A percentile compares a stretch with the other conserved stretches of the same genome.
These are phyloP conservation scores for Biscogniauxia sp. DNA, from an alignment of 2,329 filamentous ascomycete species.

Conservation along the genomic window DNA sequence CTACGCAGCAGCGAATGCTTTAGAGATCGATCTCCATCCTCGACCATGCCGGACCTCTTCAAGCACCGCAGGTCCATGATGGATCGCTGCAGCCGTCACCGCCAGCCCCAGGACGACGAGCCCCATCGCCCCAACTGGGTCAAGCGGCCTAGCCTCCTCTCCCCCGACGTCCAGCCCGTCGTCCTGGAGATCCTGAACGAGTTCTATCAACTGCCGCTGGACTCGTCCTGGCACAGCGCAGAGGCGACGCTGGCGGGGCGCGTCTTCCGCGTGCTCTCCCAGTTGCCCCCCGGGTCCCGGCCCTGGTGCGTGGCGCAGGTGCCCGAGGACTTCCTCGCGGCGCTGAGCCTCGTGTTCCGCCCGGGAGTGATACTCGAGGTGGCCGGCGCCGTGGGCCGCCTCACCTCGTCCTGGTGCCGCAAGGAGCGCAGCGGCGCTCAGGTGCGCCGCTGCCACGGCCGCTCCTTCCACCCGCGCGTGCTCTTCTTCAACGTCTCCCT, in stretches of 20 bases:
- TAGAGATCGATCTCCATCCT: no score
- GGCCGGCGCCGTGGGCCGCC: neutral
- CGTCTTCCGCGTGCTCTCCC: neutral
- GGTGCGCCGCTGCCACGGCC: neutral
- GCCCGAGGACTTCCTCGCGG: neutral
- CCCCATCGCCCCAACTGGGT: neutral
- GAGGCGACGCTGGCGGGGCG: neutral
- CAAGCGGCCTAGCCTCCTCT: neutral
- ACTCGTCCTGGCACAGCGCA: neutral
- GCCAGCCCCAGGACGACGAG: neutral
- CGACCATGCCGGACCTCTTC: no score
- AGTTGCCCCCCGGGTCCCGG: neutral
- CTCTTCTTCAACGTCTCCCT: neutral
- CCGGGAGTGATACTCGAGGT: no score
- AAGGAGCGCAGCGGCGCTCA: neutral
- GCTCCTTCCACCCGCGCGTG: neutral
- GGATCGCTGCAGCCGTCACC: neutral
- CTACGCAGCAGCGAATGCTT: no score
- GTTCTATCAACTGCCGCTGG: neutral
- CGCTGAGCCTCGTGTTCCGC: neutral
- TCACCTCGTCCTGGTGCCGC: neutral
- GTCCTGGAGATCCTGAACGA: neutral
- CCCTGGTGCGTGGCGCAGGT: neutral
- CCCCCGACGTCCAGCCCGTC: neutral
- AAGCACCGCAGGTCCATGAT: neutral